A percentile compares a stretch with the other conserved stretches of the same genome.
phyloP scores from a whole-genome alignment of 2,329 filamentous ascomycete genomes.

The Seiridium cupressi region DNA sequence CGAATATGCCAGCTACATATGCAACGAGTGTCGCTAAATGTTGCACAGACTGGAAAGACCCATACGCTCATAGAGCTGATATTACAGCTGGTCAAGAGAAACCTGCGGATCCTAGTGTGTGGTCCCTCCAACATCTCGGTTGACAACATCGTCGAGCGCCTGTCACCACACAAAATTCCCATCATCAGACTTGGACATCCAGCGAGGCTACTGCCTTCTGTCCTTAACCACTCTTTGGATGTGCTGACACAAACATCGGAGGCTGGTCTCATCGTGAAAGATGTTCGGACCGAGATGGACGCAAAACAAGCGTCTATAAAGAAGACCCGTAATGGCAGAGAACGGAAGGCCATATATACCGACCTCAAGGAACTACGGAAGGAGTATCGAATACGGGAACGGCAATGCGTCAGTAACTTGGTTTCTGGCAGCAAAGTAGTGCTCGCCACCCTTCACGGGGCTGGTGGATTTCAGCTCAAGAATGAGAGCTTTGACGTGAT shows the following conservation, averaged over 20 bases:
- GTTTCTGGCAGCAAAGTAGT: conserved; percentile 81
- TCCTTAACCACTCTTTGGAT: conserved; percentile 87
- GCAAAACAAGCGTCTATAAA: conserved; percentile 83
- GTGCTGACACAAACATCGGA: conserved; percentile 88
- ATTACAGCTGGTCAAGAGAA: conserved; percentile 76
- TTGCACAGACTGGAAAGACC: conserved; percentile 78
- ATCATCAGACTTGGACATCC: conserved; percentile 92
- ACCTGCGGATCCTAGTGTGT: conserved; percentile 81
- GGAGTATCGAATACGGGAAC: conserved; percentile 84
- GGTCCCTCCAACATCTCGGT: conserved; percentile 96
- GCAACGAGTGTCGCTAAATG: neutral
- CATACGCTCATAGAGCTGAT: conserved; percentile 96
- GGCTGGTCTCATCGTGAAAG: conserved; percentile 82
- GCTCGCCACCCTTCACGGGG: conserved; percentile 87
- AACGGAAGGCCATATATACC: conserved; percentile 77
- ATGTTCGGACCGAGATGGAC: conserved; percentile 91
- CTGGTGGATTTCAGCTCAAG: conserved; percentile 79
- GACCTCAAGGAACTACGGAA: conserved; percentile 84
- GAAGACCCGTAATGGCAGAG: conserved; percentile 79
- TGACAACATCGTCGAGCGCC: conserved; percentile 94
- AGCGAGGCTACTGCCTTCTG: conserved; percentile 82
- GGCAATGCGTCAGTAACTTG: conserved; percentile 73
- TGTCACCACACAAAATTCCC: conserved; percentile 79
- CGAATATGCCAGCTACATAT: conserved; percentile 11
- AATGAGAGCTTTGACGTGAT: conserved; percentile 87